Base-by-base conservation (phyloP, 106 monocot species). In the Allium sativum region DNA sequence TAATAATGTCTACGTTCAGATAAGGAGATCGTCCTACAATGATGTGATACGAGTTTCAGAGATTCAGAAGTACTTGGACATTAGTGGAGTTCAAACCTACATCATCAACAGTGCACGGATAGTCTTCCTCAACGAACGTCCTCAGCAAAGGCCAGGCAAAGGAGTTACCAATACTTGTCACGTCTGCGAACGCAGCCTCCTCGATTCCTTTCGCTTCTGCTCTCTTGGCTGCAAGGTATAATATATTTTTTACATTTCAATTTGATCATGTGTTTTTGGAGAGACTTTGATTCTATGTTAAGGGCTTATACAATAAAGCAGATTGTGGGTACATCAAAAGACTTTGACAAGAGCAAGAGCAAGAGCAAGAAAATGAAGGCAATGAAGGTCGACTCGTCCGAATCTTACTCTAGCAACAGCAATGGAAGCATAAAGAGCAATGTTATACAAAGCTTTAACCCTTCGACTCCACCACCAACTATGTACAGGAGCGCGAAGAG, bases 201-300 rank as follows among this genome's bases (percentile, higher is more conserved):
- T 80, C 12, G 73, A 84, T 50, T 76, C 72, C 58, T 84, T 84
- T 45, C 57, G 63, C 12, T 78, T 83, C 78, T 83, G 78, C 82
- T 83, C 82, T 41, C 82, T 83, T 40, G 79, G 76, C 14, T 84
- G 84, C 84, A 84, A 84, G 84, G 82, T 82, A n/a, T 51, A n/a
- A n/a, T n/a, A n/a, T 21, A 4, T 9, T 12, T 13, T 53, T 17
- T 10, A 15, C 12, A 57, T 18, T 3, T 17, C 16, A 21, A 6
- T n/a, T n/a, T 4, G 18, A n/a, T n/a, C 64, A 18, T 13, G 5
- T 42, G 10, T n/a, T 22, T 16, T 18, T 45, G 6, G 48, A 50
- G 15, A 10, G n/a, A 20, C 8, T 48, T 59, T 12, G 15, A 20
- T 18, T 64, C 48, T 10, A 21, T n/a, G n/a, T 12, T 31, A 31